These are phyloP conservation scores for Eimeria zaria DNA, from an alignment of 169 alveolate genomes.

Conservation along the genomic window DNA sequence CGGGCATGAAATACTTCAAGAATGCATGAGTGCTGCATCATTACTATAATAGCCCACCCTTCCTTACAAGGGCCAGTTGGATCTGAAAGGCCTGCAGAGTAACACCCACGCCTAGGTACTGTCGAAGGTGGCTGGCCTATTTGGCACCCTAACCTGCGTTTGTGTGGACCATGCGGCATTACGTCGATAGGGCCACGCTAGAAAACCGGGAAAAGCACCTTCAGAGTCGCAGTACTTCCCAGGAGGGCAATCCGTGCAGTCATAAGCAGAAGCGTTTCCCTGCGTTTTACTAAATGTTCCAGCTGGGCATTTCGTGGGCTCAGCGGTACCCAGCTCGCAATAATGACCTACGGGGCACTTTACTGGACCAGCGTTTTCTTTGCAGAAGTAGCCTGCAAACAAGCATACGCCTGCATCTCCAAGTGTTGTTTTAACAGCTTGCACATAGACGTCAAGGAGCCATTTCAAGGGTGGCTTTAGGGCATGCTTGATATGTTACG, in stretches of 20 bases:
- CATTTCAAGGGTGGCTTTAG: background rate
- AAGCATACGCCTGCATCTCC: background rate
- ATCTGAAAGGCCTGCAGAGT: slow-evolving; percentile 14
- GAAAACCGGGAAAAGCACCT: background rate
- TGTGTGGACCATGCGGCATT: background rate
- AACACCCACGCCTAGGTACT: background rate
- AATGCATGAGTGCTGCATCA: background rate
- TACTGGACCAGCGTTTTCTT: background rate
- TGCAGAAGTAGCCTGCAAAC: slow-evolving; percentile 68
- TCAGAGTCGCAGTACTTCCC: slow-evolving; percentile 69
- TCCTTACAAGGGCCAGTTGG: slow-evolving; percentile 37
- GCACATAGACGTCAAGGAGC: background rate
- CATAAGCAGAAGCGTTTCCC: slow-evolving; percentile 52
- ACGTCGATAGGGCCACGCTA: background rate
- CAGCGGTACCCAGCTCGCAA: slow-evolving; percentile 87
- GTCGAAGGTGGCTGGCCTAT: background rate
- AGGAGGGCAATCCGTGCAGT: slow-evolving; percentile 79
- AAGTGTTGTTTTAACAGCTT: background rate
- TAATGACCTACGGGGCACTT: slow-evolving; percentile 88
- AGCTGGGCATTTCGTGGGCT: slow-evolving; percentile 87
- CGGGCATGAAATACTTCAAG: no score
- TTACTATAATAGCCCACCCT: slow-evolving; percentile 25
- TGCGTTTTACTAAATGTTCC: slow-evolving; percentile 64
- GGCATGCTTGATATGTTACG: background rate
- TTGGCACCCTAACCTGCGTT: background rate